Base-by-base conservation (phyloP, 352 stramenopile species). In the Aphanomyces euteiches region DNA sequence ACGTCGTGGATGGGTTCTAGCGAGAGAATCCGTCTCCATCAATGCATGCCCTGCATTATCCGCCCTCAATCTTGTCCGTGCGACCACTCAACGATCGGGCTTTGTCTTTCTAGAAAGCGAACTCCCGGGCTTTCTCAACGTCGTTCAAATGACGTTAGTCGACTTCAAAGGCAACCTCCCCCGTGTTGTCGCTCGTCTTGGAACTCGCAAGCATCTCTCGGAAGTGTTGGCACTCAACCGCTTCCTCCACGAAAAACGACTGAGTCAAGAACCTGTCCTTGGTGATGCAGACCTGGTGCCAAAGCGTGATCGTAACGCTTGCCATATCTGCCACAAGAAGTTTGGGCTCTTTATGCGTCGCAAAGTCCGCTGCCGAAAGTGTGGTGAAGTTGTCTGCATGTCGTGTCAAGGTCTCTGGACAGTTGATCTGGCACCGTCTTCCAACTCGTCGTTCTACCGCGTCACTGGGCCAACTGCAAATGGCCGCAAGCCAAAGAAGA, bases 291-390 rank as follows among this genome's bases (percentile, higher is more conserved):
- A 93, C 73, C 79, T 95, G 19, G 85, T 94, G 48, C 85, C 87
- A 5, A 90, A 90, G 66, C 90, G 90, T 66, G 90, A 92, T 64
- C 80, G 86, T 17, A 79, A 76, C 36, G 78, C 80, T 38, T 95
- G 87, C 64, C 76, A 78, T 0, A 86, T 95, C 13, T 95, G 87
- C 65, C 78, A 88, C 40, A 87, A 93, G 72, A 91, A 82, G 54
- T 95, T 95, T 74, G 87, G 80, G n/a, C 64, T 95, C 45, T 71
- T 95, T 73, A 56, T 92, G 65, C 69, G 93, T 53, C 81, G 85
- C 67, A 95, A 95, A 64, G 76, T 93, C 60, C 92, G 90, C 69
- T 95, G 87, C 69, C 82, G 87, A 41, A 95, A 95, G 72, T 95
- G 87, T 57, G 87, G 87, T 3, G 86, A 95, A 75, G 87, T 95